phyloP scores from a whole-genome alignment of 1,139 yeast species.

The Groenewaldozyma auringiensis region DNA sequence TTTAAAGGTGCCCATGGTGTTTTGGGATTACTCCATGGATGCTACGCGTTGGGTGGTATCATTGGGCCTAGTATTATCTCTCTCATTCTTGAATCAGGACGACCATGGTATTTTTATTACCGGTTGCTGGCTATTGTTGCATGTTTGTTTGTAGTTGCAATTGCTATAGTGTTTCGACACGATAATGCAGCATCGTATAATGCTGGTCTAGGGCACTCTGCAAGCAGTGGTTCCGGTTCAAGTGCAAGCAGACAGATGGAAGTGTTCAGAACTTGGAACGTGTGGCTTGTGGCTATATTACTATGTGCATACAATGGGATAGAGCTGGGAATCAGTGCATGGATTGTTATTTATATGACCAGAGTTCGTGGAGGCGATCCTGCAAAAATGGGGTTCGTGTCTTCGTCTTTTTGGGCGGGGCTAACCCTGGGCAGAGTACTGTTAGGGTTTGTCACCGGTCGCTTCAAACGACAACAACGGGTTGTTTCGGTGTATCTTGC shows the following conservation, averaged over 20 bases:
- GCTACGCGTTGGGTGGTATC: constrained; percentile 58
- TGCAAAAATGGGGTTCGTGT: constrained; percentile 48
- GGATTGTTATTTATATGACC: constrained; percentile 58
- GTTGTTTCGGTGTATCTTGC: constrained; percentile 16
- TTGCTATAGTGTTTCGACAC: constrained; percentile 16
- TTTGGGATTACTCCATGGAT: constrained; percentile 49
- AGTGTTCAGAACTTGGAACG: constrained; percentile 41
- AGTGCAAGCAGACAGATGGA: constrained; percentile 5
- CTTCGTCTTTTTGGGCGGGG: constrained; percentile 70
- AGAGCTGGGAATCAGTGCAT: constrained; percentile 62
- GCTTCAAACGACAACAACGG: constrained; percentile 17
- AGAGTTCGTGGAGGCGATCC: constrained; percentile 46
- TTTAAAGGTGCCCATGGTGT: constrained; percentile 43
- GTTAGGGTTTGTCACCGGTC: constrained; percentile 31
- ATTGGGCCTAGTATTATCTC: constrained; percentile 52
- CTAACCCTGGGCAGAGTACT: constrained; percentile 52
- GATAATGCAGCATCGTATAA: constrained; percentile 13
- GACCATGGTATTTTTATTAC: constrained; percentile 48
- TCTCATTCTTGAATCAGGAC: constrained; percentile 40
- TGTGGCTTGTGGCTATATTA: constrained; percentile 51
- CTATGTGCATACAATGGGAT: constrained; percentile 58
- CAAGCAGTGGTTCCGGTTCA: constrained; percentile 3
- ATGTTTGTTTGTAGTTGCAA: constrained; percentile 21
- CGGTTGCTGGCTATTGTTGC: constrained; percentile 40
- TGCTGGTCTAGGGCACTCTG: constrained; percentile 8